These are phyloP conservation scores for Symbiodinium natans DNA, from an alignment of 73 alveolate species.

Conservation along the genomic window DNA sequence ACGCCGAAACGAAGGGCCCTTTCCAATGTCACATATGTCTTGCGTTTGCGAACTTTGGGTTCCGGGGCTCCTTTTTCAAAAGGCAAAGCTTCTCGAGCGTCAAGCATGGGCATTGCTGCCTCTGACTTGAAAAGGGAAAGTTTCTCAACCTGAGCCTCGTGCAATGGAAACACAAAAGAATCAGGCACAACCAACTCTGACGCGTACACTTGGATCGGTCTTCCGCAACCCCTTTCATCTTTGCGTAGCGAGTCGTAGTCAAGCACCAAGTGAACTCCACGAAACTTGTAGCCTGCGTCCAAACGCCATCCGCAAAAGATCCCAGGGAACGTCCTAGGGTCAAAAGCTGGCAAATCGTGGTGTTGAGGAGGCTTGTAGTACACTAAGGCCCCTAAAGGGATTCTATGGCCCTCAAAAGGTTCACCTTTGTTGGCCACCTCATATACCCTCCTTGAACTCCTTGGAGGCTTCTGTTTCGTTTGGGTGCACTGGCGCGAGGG, in stretches of 20 bases:
- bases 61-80: neutral
- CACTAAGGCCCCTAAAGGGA: neutral
- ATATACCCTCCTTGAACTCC: neutral
- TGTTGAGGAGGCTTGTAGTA: constrained; percentile 10
- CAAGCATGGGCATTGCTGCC: neutral
- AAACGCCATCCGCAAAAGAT: constrained; percentile 41
- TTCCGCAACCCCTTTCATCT: constrained; percentile 7
- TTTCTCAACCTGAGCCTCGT: neutral
- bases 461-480: neutral
- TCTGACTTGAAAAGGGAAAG: neutral
- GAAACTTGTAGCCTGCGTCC: constrained; percentile 25
- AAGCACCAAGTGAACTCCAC: constrained; percentile 32
- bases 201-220: constrained; percentile 29
- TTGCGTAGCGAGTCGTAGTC: constrained; percentile 7
- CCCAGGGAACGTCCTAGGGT: constrained; percentile 3
- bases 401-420: neutral
- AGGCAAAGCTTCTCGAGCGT: constrained; percentile 1
- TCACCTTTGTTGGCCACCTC: constrained; percentile 28
- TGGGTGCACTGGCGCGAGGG: neutral
- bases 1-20: neutral
- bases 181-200: constrained; percentile 5
- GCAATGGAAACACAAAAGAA: neutral
- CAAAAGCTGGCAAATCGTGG: neutral
- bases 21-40: neutral
- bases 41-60: neutral